Percentiles rank a stretch among this genome's conserved stretches.
These are phyloP conservation scores for Polyporus tsugae DNA, from an alignment of 1,284 basidiomycete species.

Conservation along the genomic window DNA sequence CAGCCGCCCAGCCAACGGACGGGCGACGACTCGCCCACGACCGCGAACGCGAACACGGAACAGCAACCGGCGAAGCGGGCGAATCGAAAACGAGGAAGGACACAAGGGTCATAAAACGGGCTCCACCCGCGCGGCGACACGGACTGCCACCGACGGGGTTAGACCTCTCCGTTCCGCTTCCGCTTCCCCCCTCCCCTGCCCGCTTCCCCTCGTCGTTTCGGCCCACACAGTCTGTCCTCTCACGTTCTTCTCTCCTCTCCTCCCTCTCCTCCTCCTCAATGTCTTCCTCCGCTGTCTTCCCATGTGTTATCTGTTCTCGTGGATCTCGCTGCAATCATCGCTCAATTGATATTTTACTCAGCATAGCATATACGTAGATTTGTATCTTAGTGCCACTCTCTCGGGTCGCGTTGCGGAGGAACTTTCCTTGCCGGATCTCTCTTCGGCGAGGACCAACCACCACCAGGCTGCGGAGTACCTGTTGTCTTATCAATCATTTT, in stretches of 20 bases:
- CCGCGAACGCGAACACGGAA: constrained; percentile 50
- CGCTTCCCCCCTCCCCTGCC: constrained; percentile 23
- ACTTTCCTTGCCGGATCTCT: constrained; percentile 6
- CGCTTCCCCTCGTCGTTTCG: constrained; percentile 6
- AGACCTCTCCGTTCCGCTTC: constrained; percentile 43
- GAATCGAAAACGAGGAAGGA: constrained; percentile 60
- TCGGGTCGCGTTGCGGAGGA: constrained; percentile 15
- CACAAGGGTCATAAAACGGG: constrained; percentile 49
- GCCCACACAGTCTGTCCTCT: neutral
- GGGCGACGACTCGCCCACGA: constrained; percentile 61
- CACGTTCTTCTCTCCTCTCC: neutral
- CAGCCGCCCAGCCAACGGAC: constrained; percentile 43
- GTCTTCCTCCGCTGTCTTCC: constrained; percentile 10
- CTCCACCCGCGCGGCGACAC: constrained; percentile 7
- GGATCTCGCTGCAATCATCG: constrained; percentile 37
- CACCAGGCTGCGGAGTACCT: constrained; percentile 35
- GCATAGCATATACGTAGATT: constrained; percentile 52
- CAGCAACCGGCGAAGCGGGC: constrained; percentile 56
- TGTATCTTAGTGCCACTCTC: constrained; percentile 48
- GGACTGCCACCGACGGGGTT: constrained; percentile 38
- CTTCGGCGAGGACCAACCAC: constrained; percentile 33
- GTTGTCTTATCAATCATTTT: constrained; percentile 39
- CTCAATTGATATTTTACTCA: constrained; percentile 44
- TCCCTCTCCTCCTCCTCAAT: constrained; percentile 2
- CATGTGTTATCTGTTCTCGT: constrained; percentile 34